phyloP scores from a whole-genome alignment of 208 protist genomes.

The Leishmania guyanensis region DNA sequence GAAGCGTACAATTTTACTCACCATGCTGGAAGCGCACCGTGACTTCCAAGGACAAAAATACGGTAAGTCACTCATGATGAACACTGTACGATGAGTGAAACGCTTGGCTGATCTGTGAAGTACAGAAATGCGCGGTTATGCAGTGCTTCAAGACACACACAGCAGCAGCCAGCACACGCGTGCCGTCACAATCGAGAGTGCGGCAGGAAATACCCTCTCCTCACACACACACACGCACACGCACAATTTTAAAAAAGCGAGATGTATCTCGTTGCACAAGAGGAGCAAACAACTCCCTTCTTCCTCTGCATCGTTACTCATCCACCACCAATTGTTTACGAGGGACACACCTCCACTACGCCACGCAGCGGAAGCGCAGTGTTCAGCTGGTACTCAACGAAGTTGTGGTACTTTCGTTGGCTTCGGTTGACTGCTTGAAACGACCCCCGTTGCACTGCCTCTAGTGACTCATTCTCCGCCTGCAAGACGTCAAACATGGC shows the following conservation, averaged over 20 bases:
- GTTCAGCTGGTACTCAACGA: conserved; percentile 39
- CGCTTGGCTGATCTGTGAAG: background rate
- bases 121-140: background rate
- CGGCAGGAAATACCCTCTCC: background rate
- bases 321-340: background rate
- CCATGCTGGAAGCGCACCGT: background rate
- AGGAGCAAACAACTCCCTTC: background rate
- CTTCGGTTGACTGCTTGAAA: conserved; percentile 52
- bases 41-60: background rate
- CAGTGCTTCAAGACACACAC: background rate
- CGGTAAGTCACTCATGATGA: background rate
- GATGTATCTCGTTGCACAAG: background rate
- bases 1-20: too few relatives aligned
- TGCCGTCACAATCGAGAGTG: background rate
- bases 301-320: background rate
- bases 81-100: background rate
- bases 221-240: background rate
- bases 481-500: conserved; percentile 55
- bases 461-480: conserved; percentile 50
- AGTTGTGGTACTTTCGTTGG: conserved; percentile 87
- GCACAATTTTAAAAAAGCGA: background rate
- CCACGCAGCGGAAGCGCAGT: conserved; percentile 20
- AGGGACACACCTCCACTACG: conserved; percentile 20
- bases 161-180: background rate
- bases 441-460: conserved; percentile 12